phyloP scores from a whole-genome alignment of 768 basidiomycete species.

The Termitomyces sp. region DNA sequence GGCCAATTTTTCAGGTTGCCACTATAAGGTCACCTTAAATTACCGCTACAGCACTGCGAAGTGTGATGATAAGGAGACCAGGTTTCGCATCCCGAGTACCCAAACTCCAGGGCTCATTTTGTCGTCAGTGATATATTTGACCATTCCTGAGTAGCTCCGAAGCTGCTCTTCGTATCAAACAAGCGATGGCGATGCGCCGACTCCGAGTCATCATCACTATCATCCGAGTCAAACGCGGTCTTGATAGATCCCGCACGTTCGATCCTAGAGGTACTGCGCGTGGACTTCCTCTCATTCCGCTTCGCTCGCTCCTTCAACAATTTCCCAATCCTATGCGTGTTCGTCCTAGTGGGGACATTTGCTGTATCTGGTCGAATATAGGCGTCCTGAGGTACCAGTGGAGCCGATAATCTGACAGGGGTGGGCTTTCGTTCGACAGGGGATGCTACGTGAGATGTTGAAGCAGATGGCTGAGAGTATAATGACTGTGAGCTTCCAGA shows the following conservation, averaged over 20 bases:
- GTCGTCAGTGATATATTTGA: not conserved
- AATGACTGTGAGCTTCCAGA: slow-evolving; percentile 10
- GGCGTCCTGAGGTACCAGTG: slow-evolving; percentile 3
- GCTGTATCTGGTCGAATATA: not conserved
- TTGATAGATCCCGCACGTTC: slow-evolving; percentile 17
- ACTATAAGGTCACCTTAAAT: not conserved
- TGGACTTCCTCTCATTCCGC: slow-evolving; percentile 7
- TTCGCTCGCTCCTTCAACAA: slow-evolving; percentile 17
- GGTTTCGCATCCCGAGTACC: too few species aligned
- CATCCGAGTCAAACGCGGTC: not conserved
- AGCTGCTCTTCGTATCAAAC: too few species aligned
- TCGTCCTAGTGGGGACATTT: not conserved
- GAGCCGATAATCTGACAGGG: not conserved
- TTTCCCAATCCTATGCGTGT: slow-evolving; percentile 9
- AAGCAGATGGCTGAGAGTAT: slow-evolving; percentile 16
- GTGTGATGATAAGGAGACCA: not conserved
- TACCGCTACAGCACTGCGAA: not conserved
- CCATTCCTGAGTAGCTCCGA: too few species aligned
- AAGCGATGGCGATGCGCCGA: not conserved
- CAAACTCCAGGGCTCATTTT: not conserved
- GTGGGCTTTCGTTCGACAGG: not conserved
- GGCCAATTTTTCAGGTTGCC: too few species aligned
- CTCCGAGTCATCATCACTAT: slow-evolving; percentile 1
- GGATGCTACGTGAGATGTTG: not conserved
- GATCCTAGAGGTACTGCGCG: slow-evolving; percentile 12